Base-by-base conservation (phyloP, 129 eudicot genomes). In the Tagetes patula region DNA sequence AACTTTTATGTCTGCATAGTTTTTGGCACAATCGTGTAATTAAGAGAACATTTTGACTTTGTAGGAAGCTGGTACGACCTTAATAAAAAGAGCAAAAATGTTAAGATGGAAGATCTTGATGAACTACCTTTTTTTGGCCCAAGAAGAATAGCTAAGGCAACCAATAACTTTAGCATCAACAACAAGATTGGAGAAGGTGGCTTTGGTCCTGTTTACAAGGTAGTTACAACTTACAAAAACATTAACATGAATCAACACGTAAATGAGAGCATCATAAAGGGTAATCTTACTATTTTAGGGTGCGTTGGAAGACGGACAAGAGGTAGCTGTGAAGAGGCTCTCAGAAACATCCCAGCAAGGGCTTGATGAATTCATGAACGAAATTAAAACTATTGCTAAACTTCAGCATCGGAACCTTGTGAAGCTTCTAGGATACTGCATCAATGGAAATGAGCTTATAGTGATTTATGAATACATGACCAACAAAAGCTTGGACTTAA, bases 401-500 rank as follows among this genome's bases (percentile, higher is more conserved):
- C 84, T 85, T 53, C 89, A 85, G 62, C 88, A 85, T 39, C 81
- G 84, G 0, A 85, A 85, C 75, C 84, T 85, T 73, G 88, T 81
- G 43, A 81, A 73, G 81, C 86, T 82, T 64, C 72, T 85, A 20
- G 89, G 89, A 56, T 85, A 54, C 48, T 81, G 83, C 77, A 55
- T 74, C 46, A 65, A 84, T 41, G 69, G 79, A 65, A 65, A 81
- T 8, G 85, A 84, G 50, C 66, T 73, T 75, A 56, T 67, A 42
- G 43, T 76, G 30, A 39, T 76, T 14, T 76, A 68, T 20, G 27
- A 20, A 20, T 20, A 20, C 27, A 20, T 20, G 27, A 20, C 27
- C 27, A 20, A 20, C 27, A 20, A 20, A 20, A 20, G 27, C 27
- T 60, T 60, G 41, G 65, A 60, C 65, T 32, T 9, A 8, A 8